Evolutionary conservation across 1,284 basidiomycete genomes (phyloP).

Genomic region (Mycena sp.): DNA sequence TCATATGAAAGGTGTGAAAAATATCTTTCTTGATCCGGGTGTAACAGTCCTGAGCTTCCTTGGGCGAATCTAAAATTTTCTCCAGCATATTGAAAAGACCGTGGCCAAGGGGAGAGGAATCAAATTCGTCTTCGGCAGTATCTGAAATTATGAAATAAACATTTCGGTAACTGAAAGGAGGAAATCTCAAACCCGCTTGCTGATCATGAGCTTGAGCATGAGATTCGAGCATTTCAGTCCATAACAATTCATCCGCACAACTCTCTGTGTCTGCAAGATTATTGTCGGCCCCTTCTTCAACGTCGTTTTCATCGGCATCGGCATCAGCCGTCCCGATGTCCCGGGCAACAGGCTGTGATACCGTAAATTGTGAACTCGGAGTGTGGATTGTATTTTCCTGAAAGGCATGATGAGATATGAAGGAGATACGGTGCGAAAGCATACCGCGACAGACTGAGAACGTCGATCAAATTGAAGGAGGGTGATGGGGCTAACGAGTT

Average conservation of each 20-base stretch:
- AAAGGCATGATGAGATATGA: too few species aligned
- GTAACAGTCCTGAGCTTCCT: background rate
- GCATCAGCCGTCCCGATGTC: too few species aligned
- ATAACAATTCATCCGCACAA: background rate
- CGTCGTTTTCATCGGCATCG: too few species aligned
- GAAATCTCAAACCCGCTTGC: background rate
- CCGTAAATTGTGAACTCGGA: too few species aligned
- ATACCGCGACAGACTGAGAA: background rate
- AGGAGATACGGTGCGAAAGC: too few species aligned
- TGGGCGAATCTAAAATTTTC: too few species aligned
- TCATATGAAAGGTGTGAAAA: constrained; percentile 29
- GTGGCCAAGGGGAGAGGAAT: background rate
- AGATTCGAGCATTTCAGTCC: background rate
- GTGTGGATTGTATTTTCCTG: too few species aligned
- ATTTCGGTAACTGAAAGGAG: too few species aligned
- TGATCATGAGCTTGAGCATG: background rate
- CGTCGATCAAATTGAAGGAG: background rate
- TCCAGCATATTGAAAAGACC: too few species aligned
- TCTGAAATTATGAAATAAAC: background rate
- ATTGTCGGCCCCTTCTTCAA: background rate
- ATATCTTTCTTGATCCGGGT: constrained; percentile 25
- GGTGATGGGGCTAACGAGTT: background rate
- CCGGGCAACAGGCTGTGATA: too few species aligned
- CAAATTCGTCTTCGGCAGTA: background rate
- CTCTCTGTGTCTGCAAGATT: background rate